phyloP scores from a whole-genome alignment of 306 rosid species.

The Luffa acutangula region DNA sequence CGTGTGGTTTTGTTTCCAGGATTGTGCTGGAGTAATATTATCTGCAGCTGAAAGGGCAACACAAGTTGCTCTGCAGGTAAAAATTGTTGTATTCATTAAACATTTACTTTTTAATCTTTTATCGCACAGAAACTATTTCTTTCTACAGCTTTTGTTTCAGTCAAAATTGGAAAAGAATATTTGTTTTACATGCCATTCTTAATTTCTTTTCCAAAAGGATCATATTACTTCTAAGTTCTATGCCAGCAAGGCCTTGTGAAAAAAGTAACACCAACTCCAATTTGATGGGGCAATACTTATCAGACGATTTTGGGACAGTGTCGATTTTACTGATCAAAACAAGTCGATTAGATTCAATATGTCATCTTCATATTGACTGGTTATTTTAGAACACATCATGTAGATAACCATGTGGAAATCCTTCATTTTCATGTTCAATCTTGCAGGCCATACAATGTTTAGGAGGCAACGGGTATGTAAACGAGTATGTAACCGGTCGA shows the following conservation, averaged over 20 bases:
- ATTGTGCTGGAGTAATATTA: constrained; percentile 92
- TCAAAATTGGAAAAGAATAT: neutral
- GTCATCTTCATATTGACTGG: neutral
- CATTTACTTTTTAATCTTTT: neutral
- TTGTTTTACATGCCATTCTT: neutral
- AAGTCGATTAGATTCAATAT: neutral
- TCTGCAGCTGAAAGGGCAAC: constrained; percentile 92
- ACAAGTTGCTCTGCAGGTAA: constrained; percentile 62
- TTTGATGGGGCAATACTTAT: neutral
- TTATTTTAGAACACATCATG: neutral
- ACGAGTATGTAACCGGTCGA: constrained; percentile 80
- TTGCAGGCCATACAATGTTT: constrained; percentile 81
- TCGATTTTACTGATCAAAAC: neutral
- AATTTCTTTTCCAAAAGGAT: neutral
- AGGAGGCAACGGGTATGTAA: constrained; percentile 95
- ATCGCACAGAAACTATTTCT: neutral
- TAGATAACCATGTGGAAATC: neutral
- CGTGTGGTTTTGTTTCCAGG: constrained; percentile 41
- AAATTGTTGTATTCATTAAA: neutral
- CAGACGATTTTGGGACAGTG: neutral
- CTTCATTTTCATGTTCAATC: constrained; percentile 1
- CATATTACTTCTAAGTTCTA: neutral
- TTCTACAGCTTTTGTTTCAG: neutral
- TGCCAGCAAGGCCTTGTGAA: neutral
- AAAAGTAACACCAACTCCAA: neutral